These are phyloP conservation scores for Podila clonocystis DNA, from an alignment of 192 early-diverging fungal genomes.

Conservation along the genomic window DNA sequence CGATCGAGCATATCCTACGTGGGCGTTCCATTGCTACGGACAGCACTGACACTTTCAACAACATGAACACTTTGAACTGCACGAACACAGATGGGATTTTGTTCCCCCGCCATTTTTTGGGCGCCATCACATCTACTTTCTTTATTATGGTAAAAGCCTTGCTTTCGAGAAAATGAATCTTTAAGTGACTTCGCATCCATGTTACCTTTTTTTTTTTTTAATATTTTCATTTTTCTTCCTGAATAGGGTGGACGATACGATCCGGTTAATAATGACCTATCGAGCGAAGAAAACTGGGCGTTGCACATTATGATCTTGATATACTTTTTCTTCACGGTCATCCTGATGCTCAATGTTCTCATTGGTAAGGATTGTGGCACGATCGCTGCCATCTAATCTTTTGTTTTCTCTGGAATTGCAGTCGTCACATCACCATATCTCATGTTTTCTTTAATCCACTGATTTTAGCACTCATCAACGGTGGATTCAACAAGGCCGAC, in stretches of 20 bases:
- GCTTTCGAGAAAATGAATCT: background rate
- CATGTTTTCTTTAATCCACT: too few species aligned
- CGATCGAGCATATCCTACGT: slow-evolving; percentile 3
- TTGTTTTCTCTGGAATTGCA: too few species aligned
- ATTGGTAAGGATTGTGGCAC: slow-evolving; percentile 6
- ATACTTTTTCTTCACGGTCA: slow-evolving; percentile 17
- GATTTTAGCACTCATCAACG: slow-evolving; percentile 1
- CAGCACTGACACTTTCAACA: too few species aligned
- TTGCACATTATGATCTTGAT: slow-evolving; percentile 10
- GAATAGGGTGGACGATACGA: slow-evolving; percentile 15
- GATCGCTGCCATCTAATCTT: too few species aligned
- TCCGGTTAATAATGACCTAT: background rate
- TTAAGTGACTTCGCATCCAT: background rate
- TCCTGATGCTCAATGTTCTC: slow-evolving; percentile 20
- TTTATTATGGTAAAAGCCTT: slow-evolving; percentile 8
- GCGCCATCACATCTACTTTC: slow-evolving; percentile 6
- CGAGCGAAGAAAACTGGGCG: background rate
- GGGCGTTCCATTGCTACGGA: background rate
- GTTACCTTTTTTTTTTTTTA: background rate
- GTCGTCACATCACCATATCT: too few species aligned
- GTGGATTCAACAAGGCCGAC: background rate
- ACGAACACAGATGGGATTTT: too few species aligned
- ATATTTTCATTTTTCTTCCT: too few species aligned
- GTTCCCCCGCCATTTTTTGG: slow-evolving; percentile 5
- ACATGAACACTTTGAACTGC: too few species aligned